phyloP scores from a whole-genome alignment of 371 early-diverging fungal species.

The Nematocida ironsii region DNA sequence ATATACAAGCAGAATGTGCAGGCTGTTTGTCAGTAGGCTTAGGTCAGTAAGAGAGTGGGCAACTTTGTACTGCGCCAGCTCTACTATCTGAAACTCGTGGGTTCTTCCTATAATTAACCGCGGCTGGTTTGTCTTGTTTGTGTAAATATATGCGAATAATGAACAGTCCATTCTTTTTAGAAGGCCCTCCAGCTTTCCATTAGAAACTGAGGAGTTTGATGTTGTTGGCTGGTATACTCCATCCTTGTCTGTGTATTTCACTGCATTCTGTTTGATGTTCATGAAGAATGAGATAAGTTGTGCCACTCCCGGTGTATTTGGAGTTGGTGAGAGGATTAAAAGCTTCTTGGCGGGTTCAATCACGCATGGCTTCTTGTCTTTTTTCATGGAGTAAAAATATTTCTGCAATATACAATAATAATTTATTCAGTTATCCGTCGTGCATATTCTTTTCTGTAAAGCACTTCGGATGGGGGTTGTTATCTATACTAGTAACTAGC shows the following conservation, averaged over 20 bases:
- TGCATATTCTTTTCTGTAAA: neutral
- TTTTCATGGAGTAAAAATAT: conserved; percentile 26
- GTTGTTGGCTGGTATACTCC: conserved; percentile 29
- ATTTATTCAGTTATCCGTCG: neutral
- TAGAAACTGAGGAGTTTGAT: conserved; percentile 31
- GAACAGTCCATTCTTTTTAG: conserved; percentile 33
- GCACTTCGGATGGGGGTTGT: too few relatives aligned
- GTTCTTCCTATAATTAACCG: conserved; percentile 37
- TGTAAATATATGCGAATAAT: conserved; percentile 43
- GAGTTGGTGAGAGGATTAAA: conserved; percentile 15
- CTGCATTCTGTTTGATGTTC: conserved; percentile 15
- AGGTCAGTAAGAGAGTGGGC: neutral
- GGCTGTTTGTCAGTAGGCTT: conserved; percentile 3
- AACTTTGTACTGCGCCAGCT: conserved; percentile 35
- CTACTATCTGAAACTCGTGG: conserved; percentile 41
- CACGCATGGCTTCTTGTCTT: conserved; percentile 24
- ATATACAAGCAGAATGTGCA: conserved; percentile 11
- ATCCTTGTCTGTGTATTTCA: conserved; percentile 44
- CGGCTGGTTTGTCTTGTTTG: conserved; percentile 15
- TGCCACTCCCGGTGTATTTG: conserved; percentile 20
- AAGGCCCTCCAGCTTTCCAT: conserved; percentile 47
- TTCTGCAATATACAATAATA: conserved; percentile 1
- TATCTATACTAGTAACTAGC: too few relatives aligned
- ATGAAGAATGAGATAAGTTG: conserved; percentile 31
- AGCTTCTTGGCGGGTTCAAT: conserved; percentile 45